A percentile compares a stretch with the other conserved stretches of the same genome.
These are phyloP conservation scores for Plasmodium cynomolgi DNA, from an alignment of 169 alveolate genomes.

Conservation along the genomic window DNA sequence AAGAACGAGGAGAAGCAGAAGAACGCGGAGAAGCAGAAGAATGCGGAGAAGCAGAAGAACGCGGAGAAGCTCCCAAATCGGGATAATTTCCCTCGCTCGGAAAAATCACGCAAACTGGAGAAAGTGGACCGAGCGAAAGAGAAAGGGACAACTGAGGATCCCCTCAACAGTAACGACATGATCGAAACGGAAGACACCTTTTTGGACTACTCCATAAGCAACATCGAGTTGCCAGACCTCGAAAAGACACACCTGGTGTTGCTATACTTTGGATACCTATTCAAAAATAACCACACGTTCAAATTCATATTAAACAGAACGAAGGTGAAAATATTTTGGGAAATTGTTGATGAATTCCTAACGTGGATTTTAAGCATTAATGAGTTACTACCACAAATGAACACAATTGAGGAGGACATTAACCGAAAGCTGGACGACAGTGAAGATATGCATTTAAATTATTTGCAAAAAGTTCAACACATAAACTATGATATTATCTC, in stretches of 20 bases:
- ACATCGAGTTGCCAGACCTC: slow-evolving; percentile 53
- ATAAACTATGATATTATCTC: slow-evolving; percentile 44
- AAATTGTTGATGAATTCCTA: slow-evolving; percentile 40
- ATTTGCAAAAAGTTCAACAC: slow-evolving; percentile 38
- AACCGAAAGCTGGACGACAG: slow-evolving; percentile 17
- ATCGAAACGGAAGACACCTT: slow-evolving; percentile 63
- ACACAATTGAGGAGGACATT: slow-evolving; percentile 32
- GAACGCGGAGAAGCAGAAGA: neutral
- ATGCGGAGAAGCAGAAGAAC: neutral
- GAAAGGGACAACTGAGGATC: neutral
- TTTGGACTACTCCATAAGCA: slow-evolving; percentile 52
- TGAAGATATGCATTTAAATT: slow-evolving; percentile 47
- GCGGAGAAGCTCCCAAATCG: neutral
- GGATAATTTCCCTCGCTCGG: neutral
- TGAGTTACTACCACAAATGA: slow-evolving; percentile 48
- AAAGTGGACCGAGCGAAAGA: neutral
- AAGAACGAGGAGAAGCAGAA: neutral
- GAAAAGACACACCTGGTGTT: slow-evolving; percentile 55
- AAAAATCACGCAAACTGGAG: neutral
- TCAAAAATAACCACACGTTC: slow-evolving; percentile 66
- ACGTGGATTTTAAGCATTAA: slow-evolving; percentile 47
- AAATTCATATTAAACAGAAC: slow-evolving; percentile 57
- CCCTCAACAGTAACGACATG: neutral
- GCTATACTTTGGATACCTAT: slow-evolving; percentile 49
- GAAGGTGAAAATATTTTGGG: slow-evolving; percentile 65